phyloP scores from a whole-genome alignment of 2,329 filamentous ascomycete genomes.

The Pezicula carpinea region DNA sequence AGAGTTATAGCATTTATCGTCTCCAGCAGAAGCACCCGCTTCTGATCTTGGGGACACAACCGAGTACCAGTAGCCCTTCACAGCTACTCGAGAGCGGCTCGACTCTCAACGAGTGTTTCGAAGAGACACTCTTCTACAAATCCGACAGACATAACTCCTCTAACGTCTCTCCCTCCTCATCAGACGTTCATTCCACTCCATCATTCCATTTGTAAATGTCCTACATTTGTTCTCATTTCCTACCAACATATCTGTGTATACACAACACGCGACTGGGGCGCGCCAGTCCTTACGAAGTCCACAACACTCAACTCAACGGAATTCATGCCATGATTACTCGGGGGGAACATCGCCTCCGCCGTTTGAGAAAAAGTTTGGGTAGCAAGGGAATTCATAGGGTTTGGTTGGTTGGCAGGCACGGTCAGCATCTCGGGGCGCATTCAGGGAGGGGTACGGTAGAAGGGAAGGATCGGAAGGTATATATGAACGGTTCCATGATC shows the following conservation, averaged over 20 bases:
- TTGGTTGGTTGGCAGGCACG: too few species aligned
- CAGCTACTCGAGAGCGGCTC: conserved; percentile 10
- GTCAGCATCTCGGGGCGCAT: too few species aligned
- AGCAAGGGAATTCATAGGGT: too few species aligned
- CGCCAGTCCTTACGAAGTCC: conserved; percentile 2
- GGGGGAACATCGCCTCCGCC: too few species aligned
- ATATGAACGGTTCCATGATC: too few species aligned
- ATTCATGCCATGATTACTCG: too few species aligned
- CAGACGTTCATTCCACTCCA: background rate
- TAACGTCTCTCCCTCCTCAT: conserved; percentile 8
- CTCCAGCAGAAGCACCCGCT: conserved; percentile 29
- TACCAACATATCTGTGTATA: conserved; percentile 1
- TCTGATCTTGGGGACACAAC: conserved; percentile 30
- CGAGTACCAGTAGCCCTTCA: conserved; percentile 21
- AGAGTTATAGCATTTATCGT: conserved; percentile 31
- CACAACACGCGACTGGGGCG: conserved; percentile 18
- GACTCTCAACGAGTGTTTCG: conserved; percentile 11
- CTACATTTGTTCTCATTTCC: conserved; percentile 7
- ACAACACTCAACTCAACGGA: background rate
- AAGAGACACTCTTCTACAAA: conserved; percentile 15
- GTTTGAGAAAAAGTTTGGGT: too few species aligned
- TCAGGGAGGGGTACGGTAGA: too few species aligned
- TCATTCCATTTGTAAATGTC: background rate
- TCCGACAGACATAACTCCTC: conserved; percentile 11
- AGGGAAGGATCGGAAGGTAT: too few species aligned